Evolutionary conservation across 2,329 filamentous ascomycete genomes (phyloP).

Genomic region (Sporothrix protearum): DNA sequence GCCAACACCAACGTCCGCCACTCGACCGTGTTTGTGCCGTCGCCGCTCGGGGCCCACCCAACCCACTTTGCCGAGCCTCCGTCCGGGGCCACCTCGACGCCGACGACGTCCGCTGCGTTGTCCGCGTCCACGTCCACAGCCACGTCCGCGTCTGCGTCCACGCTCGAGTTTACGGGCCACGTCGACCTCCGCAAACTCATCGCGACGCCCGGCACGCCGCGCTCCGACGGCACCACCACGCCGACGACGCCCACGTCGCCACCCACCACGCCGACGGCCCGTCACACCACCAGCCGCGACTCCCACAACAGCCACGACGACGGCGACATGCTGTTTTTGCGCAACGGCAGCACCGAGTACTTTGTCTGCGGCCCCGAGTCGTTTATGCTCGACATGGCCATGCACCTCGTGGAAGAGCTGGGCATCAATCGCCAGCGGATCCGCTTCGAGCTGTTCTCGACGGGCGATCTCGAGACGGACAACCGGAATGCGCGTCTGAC

Average conservation of each 20-base stretch:
- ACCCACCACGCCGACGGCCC: conserved; percentile 20
- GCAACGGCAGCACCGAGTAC: conserved; percentile 48
- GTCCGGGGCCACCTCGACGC: conserved; percentile 25
- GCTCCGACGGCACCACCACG: conserved; percentile 15
- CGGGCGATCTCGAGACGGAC: conserved; percentile 35
- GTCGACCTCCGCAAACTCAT: conserved; percentile 47
- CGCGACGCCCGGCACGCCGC: not conserved
- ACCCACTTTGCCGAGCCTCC: conserved; percentile 35
- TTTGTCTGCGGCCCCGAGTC: conserved; percentile 54
- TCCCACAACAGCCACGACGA: conserved; percentile 37
- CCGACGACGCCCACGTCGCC: conserved; percentile 10
- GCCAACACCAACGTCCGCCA: conserved; percentile 2
- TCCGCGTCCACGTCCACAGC: no score
- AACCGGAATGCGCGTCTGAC: conserved; percentile 23
- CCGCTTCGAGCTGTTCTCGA: conserved; percentile 48
- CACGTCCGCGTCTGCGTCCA: no score
- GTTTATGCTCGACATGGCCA: conserved; percentile 52
- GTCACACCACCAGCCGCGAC: conserved; percentile 37
- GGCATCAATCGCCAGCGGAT: conserved; percentile 41
- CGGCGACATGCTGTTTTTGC: conserved; percentile 45
- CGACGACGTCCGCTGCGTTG: conserved; percentile 26
- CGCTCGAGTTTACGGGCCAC: conserved; percentile 44
- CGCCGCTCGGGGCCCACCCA: conserved; percentile 12
- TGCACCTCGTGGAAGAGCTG: conserved; percentile 40
- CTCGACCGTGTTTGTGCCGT: not conserved